Evolutionary conservation across 108 stramenopile species (phyloP).

Genomic region (Nitzschia sp.): DNA sequence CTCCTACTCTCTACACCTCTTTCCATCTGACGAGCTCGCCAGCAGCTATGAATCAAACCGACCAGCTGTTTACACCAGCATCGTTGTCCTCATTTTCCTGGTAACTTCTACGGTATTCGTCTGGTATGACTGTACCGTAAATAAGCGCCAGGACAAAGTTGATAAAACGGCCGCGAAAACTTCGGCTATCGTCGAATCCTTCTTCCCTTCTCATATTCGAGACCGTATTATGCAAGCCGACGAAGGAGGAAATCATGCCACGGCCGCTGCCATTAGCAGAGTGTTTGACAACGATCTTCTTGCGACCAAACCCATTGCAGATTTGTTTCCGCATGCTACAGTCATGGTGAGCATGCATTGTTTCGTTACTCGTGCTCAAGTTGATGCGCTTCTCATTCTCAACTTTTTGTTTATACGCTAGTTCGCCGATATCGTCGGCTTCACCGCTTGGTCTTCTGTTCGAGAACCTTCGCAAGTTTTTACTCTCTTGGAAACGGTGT

Average conservation of each 20-base stretch:
- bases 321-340: conserved; percentile 5
- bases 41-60: no score
- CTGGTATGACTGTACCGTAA: conserved; percentile 4
- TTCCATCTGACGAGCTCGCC: no score
- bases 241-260: not conserved
- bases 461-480: no score
- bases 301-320: conserved; percentile 11
- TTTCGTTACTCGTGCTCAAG: no score
- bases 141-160: not conserved
- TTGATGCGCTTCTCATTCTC: no score
- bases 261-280: conserved; percentile 6
- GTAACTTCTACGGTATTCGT: not conserved
- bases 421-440: no score
- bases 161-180: conserved; percentile 7
- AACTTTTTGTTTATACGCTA: no score
- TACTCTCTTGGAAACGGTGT: no score
- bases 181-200: conserved; percentile 3
- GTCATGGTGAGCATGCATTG: no score
- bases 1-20: no score
- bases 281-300: not conserved
- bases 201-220: conserved; percentile 10
- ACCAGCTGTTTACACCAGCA: not conserved
- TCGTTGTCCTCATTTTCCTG: not conserved
- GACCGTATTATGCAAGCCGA: conserved; percentile 4
- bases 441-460: no score